Percentiles rank a stretch among this genome's conserved stretches.
Evolutionary conservation across 1,284 basidiomycete genomes (phyloP).

Genomic region (Fomes fomentarius): DNA sequence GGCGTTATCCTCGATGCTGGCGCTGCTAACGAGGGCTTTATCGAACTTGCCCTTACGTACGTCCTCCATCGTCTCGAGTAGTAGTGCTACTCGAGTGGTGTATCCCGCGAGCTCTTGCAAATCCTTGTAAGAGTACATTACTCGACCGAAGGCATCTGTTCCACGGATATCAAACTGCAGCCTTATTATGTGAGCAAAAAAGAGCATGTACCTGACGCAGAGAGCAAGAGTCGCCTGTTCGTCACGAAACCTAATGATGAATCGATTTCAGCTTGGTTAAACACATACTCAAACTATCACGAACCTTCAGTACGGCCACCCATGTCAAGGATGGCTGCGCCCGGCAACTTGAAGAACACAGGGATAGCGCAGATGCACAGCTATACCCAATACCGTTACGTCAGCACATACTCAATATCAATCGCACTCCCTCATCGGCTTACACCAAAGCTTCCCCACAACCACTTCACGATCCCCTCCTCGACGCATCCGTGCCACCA

Average conservation of each 20-base stretch:
- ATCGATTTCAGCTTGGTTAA: background rate
- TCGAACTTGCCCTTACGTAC: conserved; percentile 86
- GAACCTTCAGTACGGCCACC: conserved; percentile 86
- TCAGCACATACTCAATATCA: background rate
- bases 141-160: conserved; percentile 75
- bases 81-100: conserved; percentile 87
- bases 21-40: conserved; percentile 84
- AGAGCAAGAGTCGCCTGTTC: conserved; percentile 89
- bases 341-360: conserved; percentile 89
- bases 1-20: conserved; percentile 78
- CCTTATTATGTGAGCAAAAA: background rate
- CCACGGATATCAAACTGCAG: background rate
- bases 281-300: conserved; percentile 6
- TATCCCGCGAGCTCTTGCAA: conserved; percentile 95
- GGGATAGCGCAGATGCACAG: conserved; percentile 93
- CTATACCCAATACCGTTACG: conserved; percentile 38
- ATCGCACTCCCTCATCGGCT: conserved; percentile 27
- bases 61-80: conserved; percentile 93
- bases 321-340: conserved; percentile 69
- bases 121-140: conserved; percentile 98
- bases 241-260: conserved; percentile 80
- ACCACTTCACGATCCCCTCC: conserved; percentile 97
- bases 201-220: conserved; percentile 59
- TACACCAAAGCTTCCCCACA: conserved; percentile 95
- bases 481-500: conserved; percentile 94